These are phyloP conservation scores for Xylaria longipes DNA, from an alignment of 495 filamentous ascomycete species.

Conservation along the genomic window DNA sequence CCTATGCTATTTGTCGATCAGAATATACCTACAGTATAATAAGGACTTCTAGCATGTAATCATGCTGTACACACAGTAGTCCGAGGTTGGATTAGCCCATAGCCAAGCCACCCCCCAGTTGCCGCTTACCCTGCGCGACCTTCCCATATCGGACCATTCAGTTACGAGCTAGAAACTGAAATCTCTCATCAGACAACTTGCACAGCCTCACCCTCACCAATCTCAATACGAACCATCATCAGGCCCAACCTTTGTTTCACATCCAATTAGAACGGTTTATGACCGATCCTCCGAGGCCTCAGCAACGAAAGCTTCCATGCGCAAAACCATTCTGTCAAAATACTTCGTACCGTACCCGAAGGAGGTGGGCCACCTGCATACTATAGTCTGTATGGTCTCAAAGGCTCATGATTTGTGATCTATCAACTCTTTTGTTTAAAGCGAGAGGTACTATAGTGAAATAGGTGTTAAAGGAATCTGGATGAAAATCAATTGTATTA, in stretches of 20 bases:
- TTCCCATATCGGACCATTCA: slow-evolving; percentile 9
- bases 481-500: neutral
- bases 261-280: slow-evolving; percentile 3
- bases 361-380: neutral
- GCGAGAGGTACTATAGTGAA: neutral
- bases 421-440: neutral
- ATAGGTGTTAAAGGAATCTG: neutral
- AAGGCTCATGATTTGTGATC: neutral
- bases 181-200: neutral
- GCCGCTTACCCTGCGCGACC: slow-evolving; percentile 5
- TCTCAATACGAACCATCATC: slow-evolving; percentile 11
- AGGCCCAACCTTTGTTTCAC: neutral
- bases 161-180: neutral
- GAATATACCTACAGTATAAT: neutral
- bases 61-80: neutral
- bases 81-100: slow-evolving; percentile 15
- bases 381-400: too few relatives aligned
- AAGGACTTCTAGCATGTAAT: neutral
- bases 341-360: neutral
- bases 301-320: neutral
- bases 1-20: slow-evolving; percentile 1
- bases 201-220: slow-evolving; percentile 22
- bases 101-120: slow-evolving; percentile 16
- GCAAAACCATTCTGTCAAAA: neutral
- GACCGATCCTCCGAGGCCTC: neutral